A percentile compares a stretch with the other conserved stretches of the same genome.
Evolutionary conservation across 2,329 filamentous ascomycete genomes (phyloP).

Genomic region (Xylogone sp.): DNA sequence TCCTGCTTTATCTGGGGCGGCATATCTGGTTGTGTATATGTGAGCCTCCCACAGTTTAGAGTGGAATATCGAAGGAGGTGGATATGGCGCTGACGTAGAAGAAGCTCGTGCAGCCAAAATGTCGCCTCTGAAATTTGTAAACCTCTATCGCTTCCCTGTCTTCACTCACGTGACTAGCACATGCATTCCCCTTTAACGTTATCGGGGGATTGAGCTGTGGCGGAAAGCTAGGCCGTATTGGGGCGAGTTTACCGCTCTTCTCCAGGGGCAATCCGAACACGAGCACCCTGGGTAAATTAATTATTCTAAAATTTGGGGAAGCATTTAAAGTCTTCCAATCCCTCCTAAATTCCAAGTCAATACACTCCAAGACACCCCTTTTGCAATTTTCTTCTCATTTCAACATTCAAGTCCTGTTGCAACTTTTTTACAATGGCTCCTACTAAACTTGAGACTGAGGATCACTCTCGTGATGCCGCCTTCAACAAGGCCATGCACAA

Average conservation of each 20-base stretch:
- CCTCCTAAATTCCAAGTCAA: constrained; percentile 4
- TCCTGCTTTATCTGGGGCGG: constrained; percentile 94
- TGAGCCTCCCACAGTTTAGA: not conserved
- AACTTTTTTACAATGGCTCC: constrained; percentile 20
- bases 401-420: not conserved
- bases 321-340: constrained; percentile 3
- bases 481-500: constrained; percentile 87
- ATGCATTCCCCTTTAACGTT: not conserved
- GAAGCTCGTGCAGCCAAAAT: not conserved
- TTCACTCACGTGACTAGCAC: not conserved
- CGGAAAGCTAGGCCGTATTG: not conserved
- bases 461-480: constrained; percentile 79
- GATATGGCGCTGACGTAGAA: not conserved
- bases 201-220: not conserved
- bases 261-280: not conserved
- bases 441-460: constrained; percentile 68
- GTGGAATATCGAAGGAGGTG: not conserved
- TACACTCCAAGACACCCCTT: not conserved
- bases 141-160: not conserved
- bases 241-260: not conserved
- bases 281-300: not conserved
- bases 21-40: constrained; percentile 44
- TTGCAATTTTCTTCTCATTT: not conserved
- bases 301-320: constrained; percentile 1
- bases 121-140: constrained; percentile 5